Percentiles rank a stretch among this genome's conserved stretches.
phyloP scores from a whole-genome alignment of 768 basidiomycete genomes.

The Mycena indigotica region DNA sequence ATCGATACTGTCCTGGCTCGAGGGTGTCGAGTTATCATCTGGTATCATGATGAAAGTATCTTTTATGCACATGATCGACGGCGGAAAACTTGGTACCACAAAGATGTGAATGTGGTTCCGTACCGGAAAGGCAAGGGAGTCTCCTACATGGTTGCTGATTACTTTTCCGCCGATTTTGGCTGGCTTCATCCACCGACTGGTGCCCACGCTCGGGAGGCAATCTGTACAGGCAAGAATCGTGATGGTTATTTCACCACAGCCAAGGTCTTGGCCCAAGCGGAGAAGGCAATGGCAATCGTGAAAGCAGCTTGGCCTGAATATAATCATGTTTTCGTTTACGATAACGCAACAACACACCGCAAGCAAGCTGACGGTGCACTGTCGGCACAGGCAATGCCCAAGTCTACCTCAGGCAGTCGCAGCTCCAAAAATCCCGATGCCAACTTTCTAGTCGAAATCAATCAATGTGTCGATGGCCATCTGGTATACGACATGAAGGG shows the following conservation, averaged over 20 bases:
- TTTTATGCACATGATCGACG: slow-evolving; percentile 43
- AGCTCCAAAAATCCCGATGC: slow-evolving; percentile 26
- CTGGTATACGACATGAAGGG: neutral
- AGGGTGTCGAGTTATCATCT: slow-evolving; percentile 32
- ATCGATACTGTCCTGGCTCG: slow-evolving; percentile 27
- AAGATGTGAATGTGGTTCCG: slow-evolving; percentile 27
- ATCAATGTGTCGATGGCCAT: neutral
- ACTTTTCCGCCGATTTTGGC: slow-evolving; percentile 35
- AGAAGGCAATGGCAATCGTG: slow-evolving; percentile 22
- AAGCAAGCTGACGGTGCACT: slow-evolving; percentile 32
- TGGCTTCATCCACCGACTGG: slow-evolving; percentile 24
- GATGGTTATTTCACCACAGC: slow-evolving; percentile 26
- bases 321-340: slow-evolving; percentile 30
- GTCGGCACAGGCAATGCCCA: slow-evolving; percentile 38
- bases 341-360: slow-evolving; percentile 38
- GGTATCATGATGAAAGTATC: slow-evolving; percentile 43
- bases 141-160: slow-evolving; percentile 42
- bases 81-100: slow-evolving; percentile 31
- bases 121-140: slow-evolving; percentile 40
- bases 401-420: slow-evolving; percentile 21
- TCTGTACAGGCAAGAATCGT: slow-evolving; percentile 22
- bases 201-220: slow-evolving; percentile 21
- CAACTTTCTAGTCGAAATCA: slow-evolving; percentile 7
- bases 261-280: slow-evolving; percentile 23
- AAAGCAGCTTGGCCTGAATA: slow-evolving; percentile 29